Percentiles rank a stretch among this genome's conserved stretches.
These are phyloP conservation scores for Suhomyces coccinellae DNA, from an alignment of 1,139 yeast genomes.

Conservation along the genomic window DNA sequence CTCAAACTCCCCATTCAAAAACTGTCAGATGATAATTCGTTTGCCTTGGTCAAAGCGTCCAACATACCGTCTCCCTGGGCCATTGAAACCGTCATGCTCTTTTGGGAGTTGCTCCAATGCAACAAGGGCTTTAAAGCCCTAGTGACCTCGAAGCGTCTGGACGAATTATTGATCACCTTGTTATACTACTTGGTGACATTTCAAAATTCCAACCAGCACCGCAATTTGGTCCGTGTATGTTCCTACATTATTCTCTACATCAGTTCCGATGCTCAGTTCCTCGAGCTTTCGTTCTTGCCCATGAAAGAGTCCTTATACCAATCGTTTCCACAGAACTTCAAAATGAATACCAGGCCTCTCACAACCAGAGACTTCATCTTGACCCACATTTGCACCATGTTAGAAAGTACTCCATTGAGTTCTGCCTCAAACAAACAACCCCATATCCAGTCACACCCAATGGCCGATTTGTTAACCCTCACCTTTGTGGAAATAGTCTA, in stretches of 20 bases:
- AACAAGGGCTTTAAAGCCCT: constrained; percentile 55
- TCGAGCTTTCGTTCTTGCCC: constrained; percentile 42
- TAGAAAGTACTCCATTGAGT: constrained; percentile 18
- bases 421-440: no score
- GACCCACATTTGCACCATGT: constrained; percentile 48
- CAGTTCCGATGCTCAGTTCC: constrained; percentile 49
- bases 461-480: constrained; percentile 32
- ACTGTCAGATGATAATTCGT: constrained; percentile 20
- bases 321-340: constrained; percentile 50
- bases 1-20: constrained; percentile 44
- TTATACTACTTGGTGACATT: constrained; percentile 59
- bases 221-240: constrained; percentile 56
- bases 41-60: constrained; percentile 16
- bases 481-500: constrained; percentile 58
- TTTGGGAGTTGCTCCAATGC: constrained; percentile 80
- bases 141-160: constrained; percentile 49
- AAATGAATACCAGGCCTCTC: constrained; percentile 34
- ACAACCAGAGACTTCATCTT: constrained; percentile 66
- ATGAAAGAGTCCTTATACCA: constrained; percentile 42
- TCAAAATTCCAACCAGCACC: constrained; percentile 28
- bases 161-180: constrained; percentile 55
- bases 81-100: constrained; percentile 55
- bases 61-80: constrained; percentile 50
- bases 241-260: constrained; percentile 62
- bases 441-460: background rate